Evolutionary conservation across 2,329 filamentous ascomycete species (phyloP).

Genomic region (Ophiostoma ips): DNA sequence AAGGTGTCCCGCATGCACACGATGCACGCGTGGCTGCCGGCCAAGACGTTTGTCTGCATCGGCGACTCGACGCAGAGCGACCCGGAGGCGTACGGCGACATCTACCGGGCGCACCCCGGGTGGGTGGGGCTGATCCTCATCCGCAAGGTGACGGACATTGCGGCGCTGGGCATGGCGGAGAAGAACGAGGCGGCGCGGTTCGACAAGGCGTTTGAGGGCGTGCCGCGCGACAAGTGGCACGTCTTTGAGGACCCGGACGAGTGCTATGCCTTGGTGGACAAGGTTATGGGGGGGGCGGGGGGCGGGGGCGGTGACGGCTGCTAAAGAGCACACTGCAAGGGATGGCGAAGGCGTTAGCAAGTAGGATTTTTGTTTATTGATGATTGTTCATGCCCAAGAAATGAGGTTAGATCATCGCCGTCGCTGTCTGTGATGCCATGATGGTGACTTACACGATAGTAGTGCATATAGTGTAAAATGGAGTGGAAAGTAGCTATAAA

Average conservation of each 20-base stretch:
- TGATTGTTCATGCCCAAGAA: not conserved
- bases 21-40: conserved; percentile 66
- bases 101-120: conserved; percentile 48
- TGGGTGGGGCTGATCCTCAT: conserved; percentile 82
- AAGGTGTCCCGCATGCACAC: conserved; percentile 70
- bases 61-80: conserved; percentile 88
- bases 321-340: no score
- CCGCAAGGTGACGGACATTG: conserved; percentile 65
- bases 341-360: no score
- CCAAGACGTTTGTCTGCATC: conserved; percentile 65
- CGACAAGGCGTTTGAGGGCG: conserved; percentile 63
- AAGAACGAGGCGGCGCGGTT: conserved; percentile 67
- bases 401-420: no score
- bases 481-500: no score
- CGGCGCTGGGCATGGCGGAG: conserved; percentile 52
- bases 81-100: conserved; percentile 45
- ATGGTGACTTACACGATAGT: no score
- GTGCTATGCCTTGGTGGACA: conserved; percentile 26
- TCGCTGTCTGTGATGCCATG: no score
- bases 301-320: no score
- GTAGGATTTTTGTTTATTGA: no score
- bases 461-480: not conserved
- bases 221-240: conserved; percentile 61
- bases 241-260: conserved; percentile 70
- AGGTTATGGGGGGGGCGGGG: not conserved